Evolutionary conservation across 768 basidiomycete genomes (phyloP).

Genomic region (Podaxis sp.): DNA sequence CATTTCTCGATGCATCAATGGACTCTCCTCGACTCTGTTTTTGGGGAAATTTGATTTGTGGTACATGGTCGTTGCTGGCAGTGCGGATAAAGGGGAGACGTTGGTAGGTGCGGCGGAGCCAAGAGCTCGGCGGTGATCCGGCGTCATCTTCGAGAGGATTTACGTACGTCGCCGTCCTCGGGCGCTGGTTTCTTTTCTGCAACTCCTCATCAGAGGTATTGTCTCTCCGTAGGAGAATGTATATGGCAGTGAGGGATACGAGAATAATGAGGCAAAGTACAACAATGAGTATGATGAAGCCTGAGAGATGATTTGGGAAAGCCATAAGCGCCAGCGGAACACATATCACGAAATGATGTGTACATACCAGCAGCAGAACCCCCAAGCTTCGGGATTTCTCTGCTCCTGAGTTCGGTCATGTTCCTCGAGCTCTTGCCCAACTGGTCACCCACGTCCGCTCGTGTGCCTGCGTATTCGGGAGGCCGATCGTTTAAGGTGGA

Average conservation of each 20-base stretch:
- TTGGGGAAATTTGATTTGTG: background rate
- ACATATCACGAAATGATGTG: background rate
- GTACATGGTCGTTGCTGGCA: background rate
- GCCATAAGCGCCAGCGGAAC: background rate
- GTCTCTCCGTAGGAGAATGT: slow-evolving; percentile 54
- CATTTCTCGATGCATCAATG: background rate
- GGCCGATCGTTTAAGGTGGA: background rate
- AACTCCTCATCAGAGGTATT: slow-evolving; percentile 36
- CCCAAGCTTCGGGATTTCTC: slow-evolving; percentile 44
- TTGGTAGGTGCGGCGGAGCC: slow-evolving; percentile 9
- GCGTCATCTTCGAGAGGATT: slow-evolving; percentile 3
- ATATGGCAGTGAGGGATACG: slow-evolving; percentile 48
- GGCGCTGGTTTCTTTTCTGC: background rate
- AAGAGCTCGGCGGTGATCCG: slow-evolving; percentile 1
- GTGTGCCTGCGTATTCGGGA: background rate
- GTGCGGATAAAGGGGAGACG: slow-evolving; percentile 4
- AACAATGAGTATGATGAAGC: slow-evolving; percentile 63
- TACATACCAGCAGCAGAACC: slow-evolving; percentile 49
- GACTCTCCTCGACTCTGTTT: background rate
- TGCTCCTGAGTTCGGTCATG: slow-evolving; percentile 16
- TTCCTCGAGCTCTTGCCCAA: slow-evolving; percentile 6
- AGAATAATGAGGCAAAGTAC: slow-evolving; percentile 53
- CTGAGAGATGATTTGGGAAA: slow-evolving; percentile 25
- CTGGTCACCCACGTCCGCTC: background rate
- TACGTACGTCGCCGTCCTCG: background rate